These are phyloP conservation scores for Kondoa subrosea DNA, from an alignment of 768 basidiomycete species.

Conservation along the genomic window DNA sequence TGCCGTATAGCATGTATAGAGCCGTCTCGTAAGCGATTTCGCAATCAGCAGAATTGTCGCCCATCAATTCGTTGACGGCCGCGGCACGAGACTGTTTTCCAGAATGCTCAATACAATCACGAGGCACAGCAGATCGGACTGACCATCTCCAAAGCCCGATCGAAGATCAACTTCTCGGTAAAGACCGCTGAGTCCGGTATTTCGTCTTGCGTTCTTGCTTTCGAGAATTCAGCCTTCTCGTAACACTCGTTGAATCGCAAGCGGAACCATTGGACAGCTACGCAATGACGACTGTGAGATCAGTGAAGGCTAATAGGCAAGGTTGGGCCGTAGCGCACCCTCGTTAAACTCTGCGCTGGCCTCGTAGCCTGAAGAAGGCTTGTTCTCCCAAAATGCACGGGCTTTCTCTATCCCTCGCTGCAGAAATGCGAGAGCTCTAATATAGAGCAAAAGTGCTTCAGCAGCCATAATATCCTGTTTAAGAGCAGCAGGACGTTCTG, in stretches of 20 bases:
- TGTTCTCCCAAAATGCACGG: constrained; percentile 48
- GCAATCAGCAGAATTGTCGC: constrained; percentile 60
- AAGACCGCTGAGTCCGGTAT: constrained; percentile 67
- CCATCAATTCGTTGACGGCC: constrained; percentile 73
- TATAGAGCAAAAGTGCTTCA: constrained; percentile 72
- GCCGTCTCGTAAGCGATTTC: constrained; percentile 91
- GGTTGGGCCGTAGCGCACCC: constrained; percentile 30
- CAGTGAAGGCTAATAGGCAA: not conserved
- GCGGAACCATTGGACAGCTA: constrained; percentile 61
- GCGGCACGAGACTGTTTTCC: constrained; percentile 64
- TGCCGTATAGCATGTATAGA: constrained; percentile 77
- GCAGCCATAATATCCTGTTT: constrained; percentile 23
- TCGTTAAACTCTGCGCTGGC: constrained; percentile 44
- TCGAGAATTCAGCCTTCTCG: constrained; percentile 56
- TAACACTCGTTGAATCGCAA: constrained; percentile 86
- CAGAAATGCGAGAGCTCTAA: constrained; percentile 79
- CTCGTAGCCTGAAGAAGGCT: constrained; percentile 50
- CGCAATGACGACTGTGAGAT: constrained; percentile 12
- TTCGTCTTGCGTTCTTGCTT: constrained; percentile 38
- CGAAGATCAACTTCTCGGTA: constrained; percentile 81
- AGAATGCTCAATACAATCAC: not conserved
- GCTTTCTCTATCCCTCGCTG: constrained; percentile 81
- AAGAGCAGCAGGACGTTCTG: not conserved
- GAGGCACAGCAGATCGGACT: constrained; percentile 31
- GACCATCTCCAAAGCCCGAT: constrained; percentile 71